Evolutionary conservation across 306 rosid genomes (phyloP), one percentile per base, ranked within the genome.

Genomic region (Rosa chinensis): DNA sequence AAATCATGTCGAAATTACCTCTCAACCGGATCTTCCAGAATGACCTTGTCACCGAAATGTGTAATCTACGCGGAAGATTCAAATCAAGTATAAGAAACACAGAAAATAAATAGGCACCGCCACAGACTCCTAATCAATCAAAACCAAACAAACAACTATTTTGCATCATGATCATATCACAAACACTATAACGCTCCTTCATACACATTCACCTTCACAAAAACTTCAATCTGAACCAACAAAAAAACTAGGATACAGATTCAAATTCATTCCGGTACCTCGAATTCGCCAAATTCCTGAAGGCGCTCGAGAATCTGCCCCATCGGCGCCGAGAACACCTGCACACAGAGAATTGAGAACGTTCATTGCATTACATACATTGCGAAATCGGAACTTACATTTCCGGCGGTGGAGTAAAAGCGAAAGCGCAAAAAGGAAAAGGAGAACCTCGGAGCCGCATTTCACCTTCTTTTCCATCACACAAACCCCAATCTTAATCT

Each of bases 401-500:
- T 66, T 39, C 4, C 0, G 7, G 18, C 28, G 2, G 5, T 55
- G 61, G 8, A 16, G 23, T 17, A 55, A 20, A 55, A 55, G 1
- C 6, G 1, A 11, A 10, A 16, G 4, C 23, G 0, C 42, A 71
- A 40, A 75, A 86, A 75, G 81, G 84, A 75, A 80, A 59, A 80
- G 80, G 44, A 74, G 86, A 80, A 89, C 91, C 96, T 90, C 92
- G 82, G 85, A 43, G 89, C 87, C 89, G 89, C 95, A 88, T 90
- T 95, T 95, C 97, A 95, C 99, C 99, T 95, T 95, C 99, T 95
- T 95, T 90, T 92, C 97, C 99, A 93, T 93, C 56, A 95, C 99
- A 72, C 99, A 93, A 14, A 95, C 98, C 75, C 99, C 99, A 82
- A 95, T 79, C 75, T 64, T 86, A 70, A 95, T 77, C 87, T 89